These are phyloP conservation scores for Osmozyma mogii DNA, from an alignment of 805 yeast genomes.

Conservation along the genomic window DNA sequence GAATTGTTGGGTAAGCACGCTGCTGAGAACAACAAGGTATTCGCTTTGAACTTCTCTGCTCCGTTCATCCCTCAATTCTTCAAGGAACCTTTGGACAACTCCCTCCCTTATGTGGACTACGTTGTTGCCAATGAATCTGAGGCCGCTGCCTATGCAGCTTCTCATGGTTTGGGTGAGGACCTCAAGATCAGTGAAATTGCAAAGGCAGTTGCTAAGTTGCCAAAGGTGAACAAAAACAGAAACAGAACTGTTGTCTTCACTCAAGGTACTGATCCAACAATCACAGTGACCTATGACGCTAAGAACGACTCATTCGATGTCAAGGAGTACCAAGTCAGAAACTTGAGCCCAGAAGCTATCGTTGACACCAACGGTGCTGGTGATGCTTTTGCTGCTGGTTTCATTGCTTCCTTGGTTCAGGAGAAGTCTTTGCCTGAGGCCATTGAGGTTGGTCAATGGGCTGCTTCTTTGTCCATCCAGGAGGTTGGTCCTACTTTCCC, in stretches of 20 bases:
- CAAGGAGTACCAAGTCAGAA: constrained; percentile 59
- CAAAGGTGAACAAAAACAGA: constrained; percentile 60
- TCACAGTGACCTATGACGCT: constrained; percentile 56
- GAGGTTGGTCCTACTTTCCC: constrained; percentile 95
- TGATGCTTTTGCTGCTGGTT: constrained; percentile 97
- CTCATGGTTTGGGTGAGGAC: constrained; percentile 51
- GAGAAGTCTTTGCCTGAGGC: constrained; percentile 54
- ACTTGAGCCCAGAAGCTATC: constrained; percentile 58
- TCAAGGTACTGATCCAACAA: constrained; percentile 89
- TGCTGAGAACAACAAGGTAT: constrained; percentile 67
- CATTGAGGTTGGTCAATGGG: constrained; percentile 91
- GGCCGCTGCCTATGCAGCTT: constrained; percentile 88
- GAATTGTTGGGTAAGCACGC: constrained; percentile 87
- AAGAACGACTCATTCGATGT: constrained; percentile 38
- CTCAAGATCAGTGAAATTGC: constrained; percentile 67
- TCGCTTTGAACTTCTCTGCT: constrained; percentile 84
- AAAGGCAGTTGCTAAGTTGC: constrained; percentile 66
- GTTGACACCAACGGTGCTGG: constrained; percentile 98
- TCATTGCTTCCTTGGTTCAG: constrained; percentile 78
- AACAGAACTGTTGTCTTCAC: constrained; percentile 89
- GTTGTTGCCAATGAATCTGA: constrained; percentile 95
- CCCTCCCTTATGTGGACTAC: constrained; percentile 81
- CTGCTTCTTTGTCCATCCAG: constrained; percentile 87
- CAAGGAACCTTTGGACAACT: constrained; percentile 78
- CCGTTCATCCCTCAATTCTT: constrained; percentile 95